phyloP scores from a whole-genome alignment of 2,329 filamentous ascomycete genomes.

The Xylariaceae sp. region DNA sequence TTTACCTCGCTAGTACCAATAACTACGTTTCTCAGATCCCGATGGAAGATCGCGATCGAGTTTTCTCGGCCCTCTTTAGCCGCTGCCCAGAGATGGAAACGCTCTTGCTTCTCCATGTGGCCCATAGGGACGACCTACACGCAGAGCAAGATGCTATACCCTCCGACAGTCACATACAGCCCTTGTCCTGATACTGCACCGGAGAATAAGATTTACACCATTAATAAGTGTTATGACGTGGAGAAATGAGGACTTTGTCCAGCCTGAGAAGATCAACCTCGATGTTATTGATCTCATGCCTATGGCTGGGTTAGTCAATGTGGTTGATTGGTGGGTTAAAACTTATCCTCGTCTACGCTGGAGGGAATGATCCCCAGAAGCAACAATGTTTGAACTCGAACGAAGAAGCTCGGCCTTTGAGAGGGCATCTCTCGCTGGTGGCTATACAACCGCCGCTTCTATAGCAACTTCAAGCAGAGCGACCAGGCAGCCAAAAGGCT shows the following conservation, averaged over 20 bases:
- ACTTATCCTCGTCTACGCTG: slow-evolving; percentile 39
- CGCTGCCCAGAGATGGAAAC: slow-evolving; percentile 40
- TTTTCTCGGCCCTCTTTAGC: slow-evolving; percentile 40
- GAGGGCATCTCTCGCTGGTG: slow-evolving; percentile 50
- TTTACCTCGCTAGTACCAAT: slow-evolving; percentile 35
- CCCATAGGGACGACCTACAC: slow-evolving; percentile 30
- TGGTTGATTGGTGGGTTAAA: slow-evolving; percentile 37
- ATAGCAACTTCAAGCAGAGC: slow-evolving; percentile 37
- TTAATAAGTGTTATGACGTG: slow-evolving; percentile 17
- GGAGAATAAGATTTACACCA: slow-evolving; percentile 17
- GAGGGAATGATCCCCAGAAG: slow-evolving; percentile 40
- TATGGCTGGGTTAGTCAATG: slow-evolving; percentile 31
- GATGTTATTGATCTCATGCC: slow-evolving; percentile 24
- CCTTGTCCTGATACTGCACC: slow-evolving; percentile 9
- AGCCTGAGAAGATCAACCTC: slow-evolving; percentile 24
- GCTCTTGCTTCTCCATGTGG: slow-evolving; percentile 43
- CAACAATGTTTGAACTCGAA: slow-evolving; percentile 39
- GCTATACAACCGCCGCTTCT: slow-evolving; percentile 49
- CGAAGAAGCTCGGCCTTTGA: slow-evolving; percentile 43
- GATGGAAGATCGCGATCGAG: slow-evolving; percentile 34
- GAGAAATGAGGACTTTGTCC: slow-evolving; percentile 20
- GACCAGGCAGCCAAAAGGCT: slow-evolving; percentile 19
- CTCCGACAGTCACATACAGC: slow-evolving; percentile 24
- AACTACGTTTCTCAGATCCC: slow-evolving; percentile 39
- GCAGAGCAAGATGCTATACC: slow-evolving; percentile 24